Conservation (phyloP, 2,329 filamentous ascomycete genomes). For the Zymoseptoria pseudotritici region DNA sequence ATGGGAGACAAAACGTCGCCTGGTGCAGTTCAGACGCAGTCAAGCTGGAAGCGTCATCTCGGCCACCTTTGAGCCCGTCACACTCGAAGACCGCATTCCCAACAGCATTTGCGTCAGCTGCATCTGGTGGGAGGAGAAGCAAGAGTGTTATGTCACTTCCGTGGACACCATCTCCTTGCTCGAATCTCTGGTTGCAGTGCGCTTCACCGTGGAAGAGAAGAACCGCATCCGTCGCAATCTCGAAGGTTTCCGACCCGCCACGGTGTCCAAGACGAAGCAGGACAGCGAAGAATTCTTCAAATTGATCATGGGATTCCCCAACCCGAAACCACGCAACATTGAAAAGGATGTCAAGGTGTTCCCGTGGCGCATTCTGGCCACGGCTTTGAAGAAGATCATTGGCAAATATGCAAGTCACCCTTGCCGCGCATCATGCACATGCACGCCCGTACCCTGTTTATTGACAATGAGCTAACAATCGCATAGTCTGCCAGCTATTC, state of each 20-base stretch:
- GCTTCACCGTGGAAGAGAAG: constrained; percentile 96
- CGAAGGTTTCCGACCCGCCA: constrained; percentile 86
- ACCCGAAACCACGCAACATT: constrained; percentile 92
- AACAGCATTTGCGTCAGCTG: constrained; percentile 94
- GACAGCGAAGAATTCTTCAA: constrained; percentile 98
- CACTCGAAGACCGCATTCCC: constrained; percentile 67
- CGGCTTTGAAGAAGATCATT: constrained; percentile 95
- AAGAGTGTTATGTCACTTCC: constrained; percentile 87
- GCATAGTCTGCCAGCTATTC: constrained; percentile 59
- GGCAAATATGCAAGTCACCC: constrained; percentile 72
- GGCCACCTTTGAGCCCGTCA: constrained; percentile 70
- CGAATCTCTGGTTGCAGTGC: constrained; percentile 76
- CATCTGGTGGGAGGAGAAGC: constrained; percentile 91
- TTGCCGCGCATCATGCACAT: constrained; percentile 21
- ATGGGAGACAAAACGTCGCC: constrained; percentile 66
- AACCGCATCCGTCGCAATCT: constrained; percentile 94
- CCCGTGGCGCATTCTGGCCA: constrained; percentile 81
- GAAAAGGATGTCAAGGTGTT: constrained; percentile 99
- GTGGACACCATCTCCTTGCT: constrained; percentile 95
- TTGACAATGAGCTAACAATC: constrained; percentile 27
- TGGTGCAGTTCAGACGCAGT: constrained; percentile 80
- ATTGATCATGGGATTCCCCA: constrained; percentile 94
- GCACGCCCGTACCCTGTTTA: constrained; percentile 11
- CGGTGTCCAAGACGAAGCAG: constrained; percentile 83
- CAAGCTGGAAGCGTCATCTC: constrained; percentile 77